These are phyloP conservation scores for Helotiales sp. DNA, from an alignment of 2,329 filamentous ascomycete genomes.

Conservation along the genomic window DNA sequence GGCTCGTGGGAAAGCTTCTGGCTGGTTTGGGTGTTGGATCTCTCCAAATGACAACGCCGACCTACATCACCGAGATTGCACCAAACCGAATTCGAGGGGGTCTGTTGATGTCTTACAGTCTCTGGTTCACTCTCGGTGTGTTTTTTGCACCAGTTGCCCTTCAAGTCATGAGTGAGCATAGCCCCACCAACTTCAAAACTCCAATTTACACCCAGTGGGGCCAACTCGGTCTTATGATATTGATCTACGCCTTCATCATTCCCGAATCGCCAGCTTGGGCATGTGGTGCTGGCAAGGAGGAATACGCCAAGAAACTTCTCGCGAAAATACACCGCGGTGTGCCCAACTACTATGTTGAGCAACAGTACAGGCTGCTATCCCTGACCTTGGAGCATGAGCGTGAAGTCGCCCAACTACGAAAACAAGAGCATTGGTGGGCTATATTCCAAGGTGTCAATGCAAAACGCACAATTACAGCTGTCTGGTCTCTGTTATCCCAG, in stretches of 20 bases:
- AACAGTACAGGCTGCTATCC: background rate
- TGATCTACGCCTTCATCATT: conserved; percentile 47
- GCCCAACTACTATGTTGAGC: background rate
- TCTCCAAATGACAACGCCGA: conserved; percentile 27
- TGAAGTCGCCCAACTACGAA: conserved; percentile 28
- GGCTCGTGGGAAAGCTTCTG: conserved; percentile 26
- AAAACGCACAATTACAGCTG: too few relatives aligned
- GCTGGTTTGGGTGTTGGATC: conserved; percentile 29
- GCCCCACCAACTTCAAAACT: conserved; percentile 37
- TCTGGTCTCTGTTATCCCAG: too few relatives aligned
- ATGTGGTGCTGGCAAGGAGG: conserved; percentile 28
- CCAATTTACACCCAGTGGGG: conserved; percentile 53
- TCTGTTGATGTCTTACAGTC: conserved; percentile 20
- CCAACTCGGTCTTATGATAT: conserved; percentile 47
- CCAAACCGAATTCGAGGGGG: conserved; percentile 24
- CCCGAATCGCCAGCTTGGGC: conserved; percentile 46
- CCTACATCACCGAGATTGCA: conserved; percentile 24
- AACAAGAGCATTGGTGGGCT: conserved; percentile 41
- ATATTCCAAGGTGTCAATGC: conserved; percentile 41
- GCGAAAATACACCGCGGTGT: background rate
- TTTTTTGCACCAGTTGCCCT: conserved; percentile 49
- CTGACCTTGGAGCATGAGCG: background rate
- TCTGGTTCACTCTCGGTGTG: conserved; percentile 49
- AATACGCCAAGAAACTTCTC: conserved; percentile 30
- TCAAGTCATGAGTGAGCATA: too few relatives aligned